phyloP scores from a whole-genome alignment of 2,329 filamentous ascomycete genomes.

The Tolypocladium ovalisporum region DNA sequence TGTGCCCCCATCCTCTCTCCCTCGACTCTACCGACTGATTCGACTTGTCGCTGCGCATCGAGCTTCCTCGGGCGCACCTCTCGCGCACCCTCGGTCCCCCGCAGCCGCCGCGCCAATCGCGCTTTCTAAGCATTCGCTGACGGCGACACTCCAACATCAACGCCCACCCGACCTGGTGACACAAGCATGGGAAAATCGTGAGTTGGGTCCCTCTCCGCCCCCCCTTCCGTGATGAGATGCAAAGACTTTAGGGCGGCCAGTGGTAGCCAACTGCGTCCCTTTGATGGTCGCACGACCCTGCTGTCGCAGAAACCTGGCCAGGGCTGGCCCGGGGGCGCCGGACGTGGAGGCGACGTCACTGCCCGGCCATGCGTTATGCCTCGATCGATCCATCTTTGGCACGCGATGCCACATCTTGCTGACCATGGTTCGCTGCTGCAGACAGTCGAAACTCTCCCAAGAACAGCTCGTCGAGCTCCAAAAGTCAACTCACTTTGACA shows the following conservation, averaged over 20 bases:
- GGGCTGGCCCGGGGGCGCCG: neutral
- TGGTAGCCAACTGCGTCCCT: neutral
- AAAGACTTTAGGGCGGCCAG: neutral
- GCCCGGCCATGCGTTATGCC: neutral
- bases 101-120: conserved; percentile 1
- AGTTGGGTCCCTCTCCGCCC: conserved; percentile 1
- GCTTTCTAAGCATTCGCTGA: neutral
- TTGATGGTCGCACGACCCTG: neutral
- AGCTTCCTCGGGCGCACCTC: neutral
- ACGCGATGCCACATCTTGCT: conserved; percentile 6
- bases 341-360: neutral
- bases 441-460: conserved; percentile 96
- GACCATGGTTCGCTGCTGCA: conserved; percentile 26
- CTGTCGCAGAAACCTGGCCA: neutral
- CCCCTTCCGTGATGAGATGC: neutral
- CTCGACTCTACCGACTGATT: neutral
- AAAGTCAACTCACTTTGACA: conserved; percentile 96
- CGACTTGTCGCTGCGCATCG: neutral
- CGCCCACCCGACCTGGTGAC: neutral
- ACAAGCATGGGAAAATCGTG: conserved; percentile 4
- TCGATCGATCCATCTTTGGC: neutral
- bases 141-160: neutral
- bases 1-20: neutral
- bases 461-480: conserved; percentile 93
- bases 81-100: neutral